Conservation (phyloP, 2,329 filamentous ascomycete genomes). For the Ambrosiella xylebori region DNA sequence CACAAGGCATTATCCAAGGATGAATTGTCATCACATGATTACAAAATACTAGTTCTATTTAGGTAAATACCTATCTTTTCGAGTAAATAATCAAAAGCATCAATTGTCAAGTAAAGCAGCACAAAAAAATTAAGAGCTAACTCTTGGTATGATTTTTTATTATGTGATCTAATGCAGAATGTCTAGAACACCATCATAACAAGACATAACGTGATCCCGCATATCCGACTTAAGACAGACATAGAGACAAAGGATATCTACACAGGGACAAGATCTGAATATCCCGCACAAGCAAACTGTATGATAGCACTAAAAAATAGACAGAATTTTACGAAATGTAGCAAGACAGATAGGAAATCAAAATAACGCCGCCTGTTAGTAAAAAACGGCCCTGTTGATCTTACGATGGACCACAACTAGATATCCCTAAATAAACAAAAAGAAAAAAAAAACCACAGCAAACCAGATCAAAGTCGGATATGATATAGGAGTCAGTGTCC, state of each 20-base stretch:
- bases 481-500: background rate
- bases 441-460: slow-evolving; percentile 9
- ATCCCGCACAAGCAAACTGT: background rate
- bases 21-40: no score
- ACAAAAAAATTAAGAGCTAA: no score
- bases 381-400: slow-evolving; percentile 5
- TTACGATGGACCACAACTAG: slow-evolving; percentile 1
- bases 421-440: slow-evolving; percentile 12
- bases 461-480: background rate
- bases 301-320: background rate
- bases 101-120: no score
- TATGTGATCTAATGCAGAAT: no score
- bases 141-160: no score
- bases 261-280: background rate
- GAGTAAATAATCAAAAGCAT: no score
- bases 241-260: background rate
- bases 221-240: no score
- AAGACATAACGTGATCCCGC: no score
- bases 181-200: no score
- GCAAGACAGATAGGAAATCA: slow-evolving; percentile 7
- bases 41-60: no score
- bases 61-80: no score
- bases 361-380: slow-evolving; percentile 12
- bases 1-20: no score
- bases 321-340: slow-evolving; percentile 1